Evolutionary conservation across 2,329 filamentous ascomycete species (phyloP).

Genomic region (Sporothrix protearum): DNA sequence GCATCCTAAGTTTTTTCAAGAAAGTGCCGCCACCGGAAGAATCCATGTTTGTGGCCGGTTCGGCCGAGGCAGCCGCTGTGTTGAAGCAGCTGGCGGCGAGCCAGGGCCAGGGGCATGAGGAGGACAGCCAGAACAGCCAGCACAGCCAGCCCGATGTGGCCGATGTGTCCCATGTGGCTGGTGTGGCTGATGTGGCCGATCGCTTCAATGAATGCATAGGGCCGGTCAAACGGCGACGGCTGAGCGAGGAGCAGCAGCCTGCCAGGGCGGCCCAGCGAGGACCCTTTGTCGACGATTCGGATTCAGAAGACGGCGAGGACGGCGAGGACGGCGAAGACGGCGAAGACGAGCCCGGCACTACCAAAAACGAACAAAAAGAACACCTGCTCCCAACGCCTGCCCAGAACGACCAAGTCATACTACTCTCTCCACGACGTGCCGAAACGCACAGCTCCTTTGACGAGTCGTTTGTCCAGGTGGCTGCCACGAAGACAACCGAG

Average conservation of each 20-base stretch:
- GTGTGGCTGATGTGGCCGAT: too few species aligned
- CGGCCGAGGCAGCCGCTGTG: not conserved
- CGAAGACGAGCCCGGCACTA: too few species aligned
- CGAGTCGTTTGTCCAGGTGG: constrained; percentile 13
- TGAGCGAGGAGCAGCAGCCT: constrained; percentile 6
- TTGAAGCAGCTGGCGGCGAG: not conserved
- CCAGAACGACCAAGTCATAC: not conserved
- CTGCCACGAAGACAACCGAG: not conserved
- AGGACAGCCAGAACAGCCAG: not conserved
- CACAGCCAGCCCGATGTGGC: too few species aligned
- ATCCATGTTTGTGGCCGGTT: constrained; percentile 49
- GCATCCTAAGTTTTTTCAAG: constrained; percentile 72
- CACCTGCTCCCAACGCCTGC: not conserved
- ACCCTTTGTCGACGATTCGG: constrained; percentile 64
- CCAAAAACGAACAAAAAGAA: not conserved
- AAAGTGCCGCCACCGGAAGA: constrained; percentile 61
- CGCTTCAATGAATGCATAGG: constrained; percentile 18
- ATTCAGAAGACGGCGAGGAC: constrained; percentile 33
- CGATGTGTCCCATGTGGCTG: too few species aligned
- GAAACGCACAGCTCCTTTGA: constrained; percentile 19
- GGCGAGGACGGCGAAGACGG: not conserved
- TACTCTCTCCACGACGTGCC: not conserved
- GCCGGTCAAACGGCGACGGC: constrained; percentile 19
- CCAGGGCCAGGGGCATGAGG: not conserved
- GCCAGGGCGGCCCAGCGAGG: constrained; percentile 36